Evolutionary conservation across 2,329 filamentous ascomycete genomes (phyloP).

Genomic region (Fusarium lyarnte): DNA sequence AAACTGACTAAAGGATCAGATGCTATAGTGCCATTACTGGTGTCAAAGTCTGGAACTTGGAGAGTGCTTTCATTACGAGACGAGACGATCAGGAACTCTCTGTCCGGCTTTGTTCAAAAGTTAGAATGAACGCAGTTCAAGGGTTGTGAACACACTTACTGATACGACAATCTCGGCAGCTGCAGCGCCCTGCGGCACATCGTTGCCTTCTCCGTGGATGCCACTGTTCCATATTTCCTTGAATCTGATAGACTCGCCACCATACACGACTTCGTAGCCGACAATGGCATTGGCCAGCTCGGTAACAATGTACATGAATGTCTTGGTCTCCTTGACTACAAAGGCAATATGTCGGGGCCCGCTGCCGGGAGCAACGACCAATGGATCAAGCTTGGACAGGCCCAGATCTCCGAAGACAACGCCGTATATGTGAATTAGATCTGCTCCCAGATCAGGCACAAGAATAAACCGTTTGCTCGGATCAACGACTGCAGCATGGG

Average conservation of each 20-base stretch:
- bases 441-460: slow-evolving; percentile 73
- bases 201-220: slow-evolving; percentile 57
- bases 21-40: slow-evolving; percentile 56
- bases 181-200: slow-evolving; percentile 53
- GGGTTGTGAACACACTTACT: slow-evolving; percentile 53
- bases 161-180: slow-evolving; percentile 68
- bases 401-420: slow-evolving; percentile 57
- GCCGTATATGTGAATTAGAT: slow-evolving; percentile 66
- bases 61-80: slow-evolving; percentile 72
- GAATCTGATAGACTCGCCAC: slow-evolving; percentile 54
- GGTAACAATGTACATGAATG: slow-evolving; percentile 68
- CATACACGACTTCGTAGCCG: slow-evolving; percentile 66
- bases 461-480: slow-evolving; percentile 71
- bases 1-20: slow-evolving; percentile 75
- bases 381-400: slow-evolving; percentile 51
- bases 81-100: slow-evolving; percentile 72
- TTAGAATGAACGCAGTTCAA: background rate
- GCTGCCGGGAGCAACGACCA: slow-evolving; percentile 59
- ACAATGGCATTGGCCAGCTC: slow-evolving; percentile 69
- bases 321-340: slow-evolving; percentile 54
- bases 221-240: slow-evolving; percentile 57
- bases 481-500: slow-evolving; percentile 72
- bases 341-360: slow-evolving; percentile 76
- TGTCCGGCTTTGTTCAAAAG: slow-evolving; percentile 58
- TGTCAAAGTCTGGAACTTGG: slow-evolving; percentile 56